These are phyloP conservation scores for Auricularia sp. DNA, from an alignment of 768 basidiomycete species.

Conservation along the genomic window DNA sequence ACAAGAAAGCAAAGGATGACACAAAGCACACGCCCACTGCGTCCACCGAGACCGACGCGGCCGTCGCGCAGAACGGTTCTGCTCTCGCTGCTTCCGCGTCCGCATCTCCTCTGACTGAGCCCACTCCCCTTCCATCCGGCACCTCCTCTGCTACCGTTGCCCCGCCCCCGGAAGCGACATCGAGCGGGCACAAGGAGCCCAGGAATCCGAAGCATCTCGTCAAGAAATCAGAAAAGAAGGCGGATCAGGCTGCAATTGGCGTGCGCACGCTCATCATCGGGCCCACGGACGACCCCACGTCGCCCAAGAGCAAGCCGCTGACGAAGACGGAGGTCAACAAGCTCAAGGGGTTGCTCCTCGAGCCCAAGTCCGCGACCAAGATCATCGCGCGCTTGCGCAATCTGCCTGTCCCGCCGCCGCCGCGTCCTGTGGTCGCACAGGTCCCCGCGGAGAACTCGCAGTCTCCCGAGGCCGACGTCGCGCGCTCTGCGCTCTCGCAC, in stretches of 20 bases:
- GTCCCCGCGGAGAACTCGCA: background rate
- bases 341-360: constrained; percentile 56
- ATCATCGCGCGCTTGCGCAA: constrained; percentile 61
- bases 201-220: background rate
- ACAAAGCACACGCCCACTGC: background rate
- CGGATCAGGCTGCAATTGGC: constrained; percentile 51
- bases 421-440: constrained; percentile 10
- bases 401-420: constrained; percentile 37
- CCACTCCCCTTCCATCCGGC: background rate
- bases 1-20: background rate
- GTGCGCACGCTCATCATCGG: constrained; percentile 66
- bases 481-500: constrained; percentile 9
- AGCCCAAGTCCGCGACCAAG: constrained; percentile 58
- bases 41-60: too few relatives aligned
- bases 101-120: background rate
- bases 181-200: too few relatives aligned
- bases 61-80: background rate
- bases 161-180: background rate
- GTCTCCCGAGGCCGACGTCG: constrained; percentile 7
- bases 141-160: background rate
- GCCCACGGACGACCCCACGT: constrained; percentile 20
- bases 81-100: background rate
- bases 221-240: constrained; percentile 41
- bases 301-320: constrained; percentile 28
- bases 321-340: constrained; percentile 48